phyloP scores from a whole-genome alignment of 139 green algal species.

The Coelastrella sp. region DNA sequence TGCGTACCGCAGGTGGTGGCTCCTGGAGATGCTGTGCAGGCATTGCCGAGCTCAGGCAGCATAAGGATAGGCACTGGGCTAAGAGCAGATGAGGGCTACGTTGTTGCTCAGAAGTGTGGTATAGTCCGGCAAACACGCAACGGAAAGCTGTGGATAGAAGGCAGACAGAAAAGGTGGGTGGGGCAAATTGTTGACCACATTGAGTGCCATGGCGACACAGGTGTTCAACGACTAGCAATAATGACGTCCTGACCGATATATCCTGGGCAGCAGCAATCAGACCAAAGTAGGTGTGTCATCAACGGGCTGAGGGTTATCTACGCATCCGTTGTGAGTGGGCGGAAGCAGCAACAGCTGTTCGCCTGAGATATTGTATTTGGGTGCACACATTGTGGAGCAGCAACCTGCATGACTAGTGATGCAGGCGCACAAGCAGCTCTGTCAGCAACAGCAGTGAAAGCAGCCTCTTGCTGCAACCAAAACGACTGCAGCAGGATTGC shows the following conservation, averaged over 20 bases:
- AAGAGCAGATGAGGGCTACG: conserved; percentile 55
- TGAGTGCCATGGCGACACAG: background rate
- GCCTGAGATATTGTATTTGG: too few species aligned
- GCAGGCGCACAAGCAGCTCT: too few species aligned
- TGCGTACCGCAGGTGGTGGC: conserved; percentile 61
- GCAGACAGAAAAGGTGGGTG: conserved; percentile 75
- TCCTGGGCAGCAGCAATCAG: background rate
- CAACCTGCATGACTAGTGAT: too few species aligned
- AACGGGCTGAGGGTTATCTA: background rate
- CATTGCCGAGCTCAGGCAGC: conserved; percentile 70
- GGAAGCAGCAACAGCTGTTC: too few species aligned
- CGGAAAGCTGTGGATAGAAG: conserved; percentile 82
- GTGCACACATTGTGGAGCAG: too few species aligned
- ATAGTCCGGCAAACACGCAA: conserved; percentile 67
- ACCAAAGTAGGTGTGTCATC: background rate
- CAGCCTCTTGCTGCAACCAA: too few species aligned
- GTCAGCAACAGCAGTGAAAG: too few species aligned
- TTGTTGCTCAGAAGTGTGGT: conserved; percentile 73
- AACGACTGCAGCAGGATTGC: too few species aligned
- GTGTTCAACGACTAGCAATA: background rate
- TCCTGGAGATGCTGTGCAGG: conserved; percentile 79
- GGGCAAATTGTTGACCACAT: background rate
- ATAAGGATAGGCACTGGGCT: conserved; percentile 70
- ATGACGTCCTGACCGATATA: background rate
- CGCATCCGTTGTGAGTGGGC: too few species aligned